These are phyloP conservation scores for Pichia terricola DNA, from an alignment of 1,139 yeast species.

Conservation along the genomic window DNA sequence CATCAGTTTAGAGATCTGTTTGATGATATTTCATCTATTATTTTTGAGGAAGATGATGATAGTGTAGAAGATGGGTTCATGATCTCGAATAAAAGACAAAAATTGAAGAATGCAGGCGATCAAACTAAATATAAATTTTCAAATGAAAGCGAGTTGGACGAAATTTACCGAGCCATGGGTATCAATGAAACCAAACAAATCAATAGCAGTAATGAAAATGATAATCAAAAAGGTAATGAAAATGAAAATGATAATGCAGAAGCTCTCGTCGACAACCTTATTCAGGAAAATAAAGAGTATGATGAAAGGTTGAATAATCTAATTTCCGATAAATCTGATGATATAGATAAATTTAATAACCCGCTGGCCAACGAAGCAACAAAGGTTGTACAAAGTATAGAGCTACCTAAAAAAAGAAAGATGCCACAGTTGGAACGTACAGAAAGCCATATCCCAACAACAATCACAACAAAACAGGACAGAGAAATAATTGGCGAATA, in stretches of 20 bases:
- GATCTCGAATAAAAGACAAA: neutral
- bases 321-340: slow-evolving; percentile 8
- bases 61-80: neutral
- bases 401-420: neutral
- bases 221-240: neutral
- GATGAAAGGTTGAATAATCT: slow-evolving; percentile 2
- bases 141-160: neutral
- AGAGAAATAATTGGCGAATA: slow-evolving; percentile 22
- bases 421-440: slow-evolving; percentile 7
- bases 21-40: neutral
- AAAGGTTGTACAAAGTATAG: neutral
- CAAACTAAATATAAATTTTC: neutral
- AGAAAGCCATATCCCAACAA: slow-evolving; percentile 1
- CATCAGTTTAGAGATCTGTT: slow-evolving; percentile 1
- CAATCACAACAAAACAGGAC: slow-evolving; percentile 2
- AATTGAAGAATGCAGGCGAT: too few species aligned
- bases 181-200: neutral
- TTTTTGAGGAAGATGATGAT: neutral
- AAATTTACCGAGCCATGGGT: neutral
- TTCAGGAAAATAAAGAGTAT: too few species aligned
- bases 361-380: neutral
- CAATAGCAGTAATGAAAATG: too few species aligned
- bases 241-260: slow-evolving; percentile 1
- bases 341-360: slow-evolving; percentile 7
- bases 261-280: too few species aligned